Base-by-base conservation (phyloP, 1,284 basidiomycete species). In the Schizopora paradoxa region DNA sequence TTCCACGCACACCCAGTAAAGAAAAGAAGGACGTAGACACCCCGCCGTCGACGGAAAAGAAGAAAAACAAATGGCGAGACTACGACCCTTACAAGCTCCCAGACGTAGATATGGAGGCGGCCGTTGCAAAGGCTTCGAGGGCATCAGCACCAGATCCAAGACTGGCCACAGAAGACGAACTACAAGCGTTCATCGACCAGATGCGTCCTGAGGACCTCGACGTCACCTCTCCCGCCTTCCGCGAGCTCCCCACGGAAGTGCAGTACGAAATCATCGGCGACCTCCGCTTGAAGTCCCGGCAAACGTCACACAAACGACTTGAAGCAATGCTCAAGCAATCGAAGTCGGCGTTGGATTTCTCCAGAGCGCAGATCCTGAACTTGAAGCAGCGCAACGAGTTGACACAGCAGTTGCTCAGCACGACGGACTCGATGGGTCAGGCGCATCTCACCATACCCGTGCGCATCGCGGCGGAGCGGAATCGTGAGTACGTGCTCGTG, bases 181-280 rank as follows among this genome's bases (percentile, higher is more conserved):
- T 96, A 7, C 82, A 83, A 18, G 68, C 77, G 3, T 97, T 97
- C 65, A 93, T 97, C 54, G 90, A 95, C 44, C 86, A 93, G 38
- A 90, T 96, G 77, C 79, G 83, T 3, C 91, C 92, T 0, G 91
- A 91, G 56, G 91, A 96, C 59, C 87, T 97, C 56, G 93, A 97
- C 59, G 75, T 93, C 45, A 75, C 80, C 13, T 91, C 90, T 1
- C 75, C 87, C 6, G 87, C 84, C n/a, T 99, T 99, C 61, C 82
- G 84, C 21, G 89, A 91, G 51, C 76, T 99, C 7, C 93, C 96
- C 0, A 91, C 91, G 0, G 94, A 98, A 64, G 82, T 96, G 18
- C 93, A 99, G 61, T 99, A 99, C 65, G 96, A 99, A 69, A 93
- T 99, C 54, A 86, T 99, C 23, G 95, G 95, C 47, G 96, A 99